Conservation (phyloP, 1,284 basidiomycete genomes). For the Austroboletus niveus region DNA sequence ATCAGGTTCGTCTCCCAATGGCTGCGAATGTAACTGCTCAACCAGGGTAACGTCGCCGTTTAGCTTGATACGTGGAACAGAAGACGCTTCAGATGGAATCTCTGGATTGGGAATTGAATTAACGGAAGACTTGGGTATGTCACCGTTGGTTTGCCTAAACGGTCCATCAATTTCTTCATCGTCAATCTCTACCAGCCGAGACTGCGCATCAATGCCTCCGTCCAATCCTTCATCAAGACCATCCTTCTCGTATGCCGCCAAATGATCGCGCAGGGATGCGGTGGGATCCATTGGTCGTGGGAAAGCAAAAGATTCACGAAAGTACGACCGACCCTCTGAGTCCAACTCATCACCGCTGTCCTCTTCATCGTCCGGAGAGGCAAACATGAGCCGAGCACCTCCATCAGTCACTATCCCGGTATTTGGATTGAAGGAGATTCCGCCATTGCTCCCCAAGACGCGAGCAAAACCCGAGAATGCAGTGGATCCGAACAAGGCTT, state of each 20-base stretch:
- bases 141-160: slow-evolving; percentile 32
- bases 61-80: slow-evolving; percentile 39
- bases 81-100: slow-evolving; percentile 46
- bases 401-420: slow-evolving; percentile 47
- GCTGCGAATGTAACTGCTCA: slow-evolving; percentile 52
- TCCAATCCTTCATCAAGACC: slow-evolving; percentile 31
- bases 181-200: slow-evolving; percentile 27
- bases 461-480: slow-evolving; percentile 42
- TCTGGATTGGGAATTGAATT: slow-evolving; percentile 9
- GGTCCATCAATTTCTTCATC: slow-evolving; percentile 32
- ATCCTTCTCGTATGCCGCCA: slow-evolving; percentile 59
- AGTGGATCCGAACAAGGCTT: slow-evolving; percentile 28
- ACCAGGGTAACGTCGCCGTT: slow-evolving; percentile 49
- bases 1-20: slow-evolving; percentile 59
- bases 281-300: slow-evolving; percentile 47
- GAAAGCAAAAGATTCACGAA: slow-evolving; percentile 46
- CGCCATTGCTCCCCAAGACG: slow-evolving; percentile 48
- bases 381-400: slow-evolving; percentile 54
- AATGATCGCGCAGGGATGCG: slow-evolving; percentile 54
- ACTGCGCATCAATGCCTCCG: slow-evolving; percentile 16
- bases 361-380: slow-evolving; percentile 54
- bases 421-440: slow-evolving; percentile 57
- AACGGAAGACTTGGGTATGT: slow-evolving; percentile 10
- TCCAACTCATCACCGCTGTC: slow-evolving; percentile 51
- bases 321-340: slow-evolving; percentile 42